Evolutionary conservation across 192 early-diverging fungal genomes (phyloP).

Genomic region (Mycoemilia scoparia): DNA sequence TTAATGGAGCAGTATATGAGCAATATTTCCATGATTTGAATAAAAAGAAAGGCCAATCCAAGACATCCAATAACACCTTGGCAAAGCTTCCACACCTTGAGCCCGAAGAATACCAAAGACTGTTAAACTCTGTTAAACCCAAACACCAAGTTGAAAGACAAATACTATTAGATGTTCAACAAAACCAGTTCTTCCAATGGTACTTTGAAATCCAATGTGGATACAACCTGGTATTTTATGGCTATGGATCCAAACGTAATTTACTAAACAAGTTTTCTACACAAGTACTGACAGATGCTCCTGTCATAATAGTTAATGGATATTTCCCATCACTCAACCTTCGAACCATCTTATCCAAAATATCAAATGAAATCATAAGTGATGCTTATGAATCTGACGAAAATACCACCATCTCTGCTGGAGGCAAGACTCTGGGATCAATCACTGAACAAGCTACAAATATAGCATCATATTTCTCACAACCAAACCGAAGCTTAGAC

Average conservation of each 20-base stretch:
- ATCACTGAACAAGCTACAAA: slow-evolving; percentile 46
- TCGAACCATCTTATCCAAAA: slow-evolving; percentile 48
- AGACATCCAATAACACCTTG: slow-evolving; percentile 78
- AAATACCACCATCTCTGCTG: no score
- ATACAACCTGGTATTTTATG: slow-evolving; percentile 82
- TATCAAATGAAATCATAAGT: slow-evolving; percentile 25
- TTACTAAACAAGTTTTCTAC: slow-evolving; percentile 62
- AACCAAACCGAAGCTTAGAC: slow-evolving; percentile 22
- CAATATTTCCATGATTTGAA: slow-evolving; percentile 66
- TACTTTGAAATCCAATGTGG: slow-evolving; percentile 61
- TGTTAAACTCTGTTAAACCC: slow-evolving; percentile 29
- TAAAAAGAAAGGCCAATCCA: slow-evolving; percentile 10
- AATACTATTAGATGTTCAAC: slow-evolving; percentile 32
- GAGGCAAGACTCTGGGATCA: slow-evolving; percentile 16
- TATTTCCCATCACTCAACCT: slow-evolving; percentile 61
- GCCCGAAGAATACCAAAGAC: slow-evolving; percentile 39
- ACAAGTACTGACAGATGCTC: slow-evolving; percentile 30
- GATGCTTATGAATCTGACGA: no score
- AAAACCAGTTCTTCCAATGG: slow-evolving; percentile 69
- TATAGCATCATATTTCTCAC: slow-evolving; percentile 44
- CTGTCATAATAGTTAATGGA: slow-evolving; percentile 66
- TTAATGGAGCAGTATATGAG: slow-evolving; percentile 31
- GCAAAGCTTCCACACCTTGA: slow-evolving; percentile 60
- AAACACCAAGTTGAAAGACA: slow-evolving; percentile 46
- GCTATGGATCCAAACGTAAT: slow-evolving; percentile 78